These are phyloP conservation scores for Agroathelia rolfsii DNA, from an alignment of 1,284 basidiomycete genomes.

Conservation along the genomic window DNA sequence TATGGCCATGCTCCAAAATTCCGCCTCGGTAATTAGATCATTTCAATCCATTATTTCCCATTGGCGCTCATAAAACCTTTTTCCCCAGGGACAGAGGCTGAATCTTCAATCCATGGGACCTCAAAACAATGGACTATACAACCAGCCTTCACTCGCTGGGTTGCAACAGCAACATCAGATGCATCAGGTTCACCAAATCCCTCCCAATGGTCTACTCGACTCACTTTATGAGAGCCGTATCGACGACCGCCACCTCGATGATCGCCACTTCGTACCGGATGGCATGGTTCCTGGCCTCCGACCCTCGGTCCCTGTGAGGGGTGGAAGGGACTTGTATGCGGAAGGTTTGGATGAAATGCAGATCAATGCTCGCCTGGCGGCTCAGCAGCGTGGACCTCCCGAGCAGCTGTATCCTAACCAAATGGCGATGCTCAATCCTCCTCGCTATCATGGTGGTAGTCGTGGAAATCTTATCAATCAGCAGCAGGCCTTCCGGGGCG, in stretches of 20 bases:
- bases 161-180: conserved; percentile 35
- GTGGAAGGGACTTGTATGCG: conserved; percentile 52
- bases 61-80: conserved; percentile 17
- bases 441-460: no score
- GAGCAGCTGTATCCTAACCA: conserved; percentile 45
- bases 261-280: conserved; percentile 70
- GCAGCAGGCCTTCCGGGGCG: conserved; percentile 56
- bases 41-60: conserved; percentile 12
- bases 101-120: conserved; percentile 15
- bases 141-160: conserved; percentile 11
- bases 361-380: conserved; percentile 45
- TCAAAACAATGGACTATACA: conserved; percentile 11
- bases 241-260: no score
- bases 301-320: conserved; percentile 48
- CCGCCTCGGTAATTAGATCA: conserved; percentile 40
- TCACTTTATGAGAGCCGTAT: conserved; percentile 59
- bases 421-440: no score
- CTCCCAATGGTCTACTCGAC: conserved; percentile 40
- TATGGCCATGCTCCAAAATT: conserved; percentile 62
- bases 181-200: conserved; percentile 23
- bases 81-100: conserved; percentile 20
- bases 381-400: conserved; percentile 38
- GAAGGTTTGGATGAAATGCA: conserved; percentile 57
- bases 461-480: conserved; percentile 53
- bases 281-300: conserved; percentile 76